Evolutionary conservation across 768 basidiomycete species (phyloP).

Genomic region (Glaciozyma antarctica): DNA sequence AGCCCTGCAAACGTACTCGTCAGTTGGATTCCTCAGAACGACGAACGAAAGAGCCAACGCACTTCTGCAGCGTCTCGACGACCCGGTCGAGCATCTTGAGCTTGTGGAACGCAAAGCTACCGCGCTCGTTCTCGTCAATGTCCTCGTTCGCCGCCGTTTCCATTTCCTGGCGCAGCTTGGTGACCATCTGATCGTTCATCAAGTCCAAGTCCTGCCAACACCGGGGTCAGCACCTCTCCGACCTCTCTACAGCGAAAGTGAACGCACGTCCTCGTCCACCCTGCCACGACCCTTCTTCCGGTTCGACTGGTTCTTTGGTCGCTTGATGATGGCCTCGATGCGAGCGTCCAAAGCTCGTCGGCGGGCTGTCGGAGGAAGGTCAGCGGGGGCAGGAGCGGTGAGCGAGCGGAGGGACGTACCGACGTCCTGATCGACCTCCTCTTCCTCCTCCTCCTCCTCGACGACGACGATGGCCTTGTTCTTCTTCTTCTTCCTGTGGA

Average conservation of each 20-base stretch:
- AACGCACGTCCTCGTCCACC: background rate
- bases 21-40: background rate
- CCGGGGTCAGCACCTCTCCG: background rate
- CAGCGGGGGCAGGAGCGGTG: background rate
- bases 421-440: slow-evolving; percentile 53
- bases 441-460: slow-evolving; percentile 34
- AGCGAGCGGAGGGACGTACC: slow-evolving; percentile 44
- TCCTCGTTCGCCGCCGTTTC: slow-evolving; percentile 75
- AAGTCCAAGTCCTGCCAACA: slow-evolving; percentile 51
- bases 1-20: slow-evolving; percentile 45
- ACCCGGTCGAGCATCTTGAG: slow-evolving; percentile 76
- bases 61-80: slow-evolving; percentile 85
- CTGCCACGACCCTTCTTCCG: slow-evolving; percentile 21
- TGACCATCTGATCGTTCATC: slow-evolving; percentile 83
- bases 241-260: background rate
- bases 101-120: slow-evolving; percentile 73
- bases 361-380: slow-evolving; percentile 47
- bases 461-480: slow-evolving; percentile 24
- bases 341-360: slow-evolving; percentile 70
- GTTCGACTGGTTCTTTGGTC: slow-evolving; percentile 50
- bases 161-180: slow-evolving; percentile 81
- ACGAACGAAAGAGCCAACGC: background rate
- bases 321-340: slow-evolving; percentile 77
- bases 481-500: slow-evolving; percentile 37
- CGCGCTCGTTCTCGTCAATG: slow-evolving; percentile 64